Evolutionary conservation across 768 basidiomycete genomes (phyloP).

Genomic region (Psilocybe sp.): DNA sequence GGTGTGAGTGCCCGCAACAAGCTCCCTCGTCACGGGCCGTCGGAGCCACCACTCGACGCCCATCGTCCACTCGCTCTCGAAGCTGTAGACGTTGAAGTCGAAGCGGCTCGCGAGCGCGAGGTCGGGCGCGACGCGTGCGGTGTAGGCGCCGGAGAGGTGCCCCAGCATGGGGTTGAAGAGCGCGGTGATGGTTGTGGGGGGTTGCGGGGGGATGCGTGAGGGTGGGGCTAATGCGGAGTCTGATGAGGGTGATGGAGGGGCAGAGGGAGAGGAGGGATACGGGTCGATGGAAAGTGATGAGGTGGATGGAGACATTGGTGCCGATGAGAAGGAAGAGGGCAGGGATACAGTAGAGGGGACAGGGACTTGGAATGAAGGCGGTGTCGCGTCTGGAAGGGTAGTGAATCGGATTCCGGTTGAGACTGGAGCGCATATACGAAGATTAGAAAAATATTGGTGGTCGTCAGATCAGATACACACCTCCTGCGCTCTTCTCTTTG

Average conservation of each 20-base stretch:
- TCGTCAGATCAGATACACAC: slow-evolving; percentile 37
- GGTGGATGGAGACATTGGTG: too few relatives aligned
- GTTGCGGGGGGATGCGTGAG: slow-evolving; percentile 50
- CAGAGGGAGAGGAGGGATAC: slow-evolving; percentile 21
- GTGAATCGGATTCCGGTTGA: slow-evolving; percentile 95
- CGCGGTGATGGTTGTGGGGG: slow-evolving; percentile 92
- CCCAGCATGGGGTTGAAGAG: slow-evolving; percentile 97
- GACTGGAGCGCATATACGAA: slow-evolving; percentile 42
- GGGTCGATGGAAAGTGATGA: neutral
- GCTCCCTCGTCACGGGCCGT: slow-evolving; percentile 23
- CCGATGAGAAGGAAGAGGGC: slow-evolving; percentile 12
- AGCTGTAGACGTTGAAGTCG: slow-evolving; percentile 96
- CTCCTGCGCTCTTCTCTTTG: slow-evolving; percentile 89
- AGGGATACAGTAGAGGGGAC: slow-evolving; percentile 31
- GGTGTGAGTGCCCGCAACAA: too few relatives aligned
- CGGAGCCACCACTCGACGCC: slow-evolving; percentile 97
- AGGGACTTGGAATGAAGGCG: slow-evolving; percentile 57
- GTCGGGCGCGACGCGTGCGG: slow-evolving; percentile 82
- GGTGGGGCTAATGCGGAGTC: too few relatives aligned
- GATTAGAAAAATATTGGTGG: neutral
- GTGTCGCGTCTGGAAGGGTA: slow-evolving; percentile 79
- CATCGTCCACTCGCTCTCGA: slow-evolving; percentile 94
- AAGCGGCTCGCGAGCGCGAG: slow-evolving; percentile 87
- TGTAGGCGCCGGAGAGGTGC: slow-evolving; percentile 88
- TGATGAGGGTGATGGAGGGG: slow-evolving; percentile 28